Evolutionary conservation across 257 asterid species (phyloP), one percentile per base, ranked within the genome.

Genomic region (Prunella vulgaris): DNA sequence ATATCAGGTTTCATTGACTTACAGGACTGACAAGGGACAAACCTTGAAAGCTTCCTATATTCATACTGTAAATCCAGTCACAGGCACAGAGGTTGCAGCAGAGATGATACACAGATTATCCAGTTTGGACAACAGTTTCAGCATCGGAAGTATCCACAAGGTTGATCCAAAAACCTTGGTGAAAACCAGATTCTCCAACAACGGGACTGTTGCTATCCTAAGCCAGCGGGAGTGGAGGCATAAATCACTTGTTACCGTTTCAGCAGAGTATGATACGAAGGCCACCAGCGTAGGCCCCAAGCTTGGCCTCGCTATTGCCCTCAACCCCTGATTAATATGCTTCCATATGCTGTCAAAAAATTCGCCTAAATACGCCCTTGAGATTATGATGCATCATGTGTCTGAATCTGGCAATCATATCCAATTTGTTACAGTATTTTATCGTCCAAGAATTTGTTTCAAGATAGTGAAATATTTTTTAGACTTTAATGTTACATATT

Each of bases 241-340:
- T n/a, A 88, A 88, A 73, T 88, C 97, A 7, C 74, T 86, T 15
- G 86, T 81, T n/a, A 88, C 95, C 1, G 42, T 90, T 58, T 90
- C 97, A 27, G 95, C 92, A 0, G 95, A 90, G 85, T 90, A 85
- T 25, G 91, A 86, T 82, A 71, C 90, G 0, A 90, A 88, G 79
- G 53, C 79, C 64, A 73, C 58, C 33, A 78, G 72, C 17, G 64
- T 79, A 13, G 77, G 83, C 9, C 96, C 96, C 10, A 90, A 82
- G 61, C 64, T 88, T 10, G 96, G 96, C 54, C 90, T 90, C 51
- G 79, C 89, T 72, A 77, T 90, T 61, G 88, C 92, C 67, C 84
- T 88, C 38, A 86, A 84, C 72, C 53, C 21, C 9, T 46, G 15
- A 46, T 42, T 14, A 42, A 13, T 14, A 14, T 40, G 17, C 49